Evolutionary conservation across 2,329 filamentous ascomycete genomes (phyloP).

Genomic region (Penicillium sclerotigenum): DNA sequence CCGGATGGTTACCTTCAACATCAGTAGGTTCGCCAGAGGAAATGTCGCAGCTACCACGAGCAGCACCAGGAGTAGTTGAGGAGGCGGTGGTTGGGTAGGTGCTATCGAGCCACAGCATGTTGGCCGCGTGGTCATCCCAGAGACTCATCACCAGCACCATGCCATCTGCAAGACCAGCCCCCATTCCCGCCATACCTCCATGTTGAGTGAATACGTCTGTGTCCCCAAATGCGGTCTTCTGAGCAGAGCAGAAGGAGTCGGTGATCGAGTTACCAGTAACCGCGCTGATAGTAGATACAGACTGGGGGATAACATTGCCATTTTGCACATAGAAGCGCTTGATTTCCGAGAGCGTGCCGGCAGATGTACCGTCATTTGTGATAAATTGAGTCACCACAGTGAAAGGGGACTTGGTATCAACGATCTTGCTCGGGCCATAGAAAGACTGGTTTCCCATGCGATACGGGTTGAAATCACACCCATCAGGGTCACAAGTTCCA

Average conservation of each 20-base stretch:
- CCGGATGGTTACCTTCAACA: constrained; percentile 47
- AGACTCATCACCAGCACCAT: constrained; percentile 61
- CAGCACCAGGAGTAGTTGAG: constrained; percentile 46
- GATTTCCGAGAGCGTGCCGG: constrained; percentile 57
- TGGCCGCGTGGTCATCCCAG: constrained; percentile 64
- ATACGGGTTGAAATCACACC: constrained; percentile 70
- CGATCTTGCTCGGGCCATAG: constrained; percentile 57
- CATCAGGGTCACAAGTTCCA: constrained; percentile 64
- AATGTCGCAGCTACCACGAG: constrained; percentile 54
- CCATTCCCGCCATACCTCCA: constrained; percentile 49
- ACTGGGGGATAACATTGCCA: constrained; percentile 58
- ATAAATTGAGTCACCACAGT: constrained; percentile 69
- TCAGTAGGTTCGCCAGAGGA: constrained; percentile 51
- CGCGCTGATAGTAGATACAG: constrained; percentile 44
- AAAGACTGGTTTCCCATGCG: constrained; percentile 62
- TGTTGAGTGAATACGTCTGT: constrained; percentile 51
- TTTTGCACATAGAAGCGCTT: constrained; percentile 64
- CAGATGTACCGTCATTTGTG: constrained; percentile 47
- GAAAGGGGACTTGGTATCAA: constrained; percentile 58
- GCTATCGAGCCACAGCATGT: constrained; percentile 73
- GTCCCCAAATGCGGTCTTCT: constrained; percentile 57
- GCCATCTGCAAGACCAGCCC: constrained; percentile 17
- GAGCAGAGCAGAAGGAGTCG: constrained; percentile 54
- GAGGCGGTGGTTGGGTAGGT: constrained; percentile 53
- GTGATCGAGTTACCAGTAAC: constrained; percentile 55